These are phyloP conservation scores for Lantana camara DNA, from an alignment of 257 asterid species.

Conservation along the genomic window DNA sequence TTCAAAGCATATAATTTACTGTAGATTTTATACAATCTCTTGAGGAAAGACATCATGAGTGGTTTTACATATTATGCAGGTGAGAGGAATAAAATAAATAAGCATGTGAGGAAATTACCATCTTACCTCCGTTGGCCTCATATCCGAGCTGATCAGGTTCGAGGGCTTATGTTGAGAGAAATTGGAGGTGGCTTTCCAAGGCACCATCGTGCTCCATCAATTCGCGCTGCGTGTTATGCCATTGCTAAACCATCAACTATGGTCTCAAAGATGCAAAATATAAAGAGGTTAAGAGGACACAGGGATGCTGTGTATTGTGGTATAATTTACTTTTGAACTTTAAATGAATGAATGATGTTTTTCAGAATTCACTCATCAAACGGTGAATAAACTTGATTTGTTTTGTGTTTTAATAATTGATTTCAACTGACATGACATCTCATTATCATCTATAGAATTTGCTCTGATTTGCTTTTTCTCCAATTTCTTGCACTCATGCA, in stretches of 20 bases:
- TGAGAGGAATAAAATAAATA: slow-evolving; percentile 55
- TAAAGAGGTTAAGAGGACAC: slow-evolving; percentile 87
- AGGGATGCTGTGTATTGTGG: slow-evolving; percentile 99
- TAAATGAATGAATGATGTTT: slow-evolving; percentile 5
- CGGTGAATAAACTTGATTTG: slow-evolving; percentile 4
- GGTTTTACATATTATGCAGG: slow-evolving; percentile 52
- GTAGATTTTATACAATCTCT: slow-evolving; percentile 4
- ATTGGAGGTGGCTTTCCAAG: slow-evolving; percentile 96
- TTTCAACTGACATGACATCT: slow-evolving; percentile 6
- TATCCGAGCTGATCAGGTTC: slow-evolving; percentile 90
- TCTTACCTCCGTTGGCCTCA: slow-evolving; percentile 96
- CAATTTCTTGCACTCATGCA: slow-evolving; percentile 9
- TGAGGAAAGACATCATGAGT: slow-evolving; percentile 15
- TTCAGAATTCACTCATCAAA: slow-evolving; percentile 11
- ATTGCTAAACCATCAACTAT: slow-evolving; percentile 93
- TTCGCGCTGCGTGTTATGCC: slow-evolving; percentile 88
- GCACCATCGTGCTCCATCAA: slow-evolving; percentile 95
- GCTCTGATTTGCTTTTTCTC: neutral
- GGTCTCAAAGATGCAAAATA: slow-evolving; percentile 96
- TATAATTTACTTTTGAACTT: slow-evolving; percentile 40
- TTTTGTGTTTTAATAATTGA: slow-evolving; percentile 4
- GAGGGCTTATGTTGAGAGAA: slow-evolving; percentile 92
- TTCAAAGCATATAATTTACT: slow-evolving; percentile 4
- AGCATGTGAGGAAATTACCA: slow-evolving; percentile 53
- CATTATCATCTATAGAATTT: slow-evolving; percentile 6